Percentiles rank a stretch among this genome's conserved stretches.
These are phyloP conservation scores for Arxiozyma telluris DNA, from an alignment of 1,139 yeast species.

Conservation along the genomic window DNA sequence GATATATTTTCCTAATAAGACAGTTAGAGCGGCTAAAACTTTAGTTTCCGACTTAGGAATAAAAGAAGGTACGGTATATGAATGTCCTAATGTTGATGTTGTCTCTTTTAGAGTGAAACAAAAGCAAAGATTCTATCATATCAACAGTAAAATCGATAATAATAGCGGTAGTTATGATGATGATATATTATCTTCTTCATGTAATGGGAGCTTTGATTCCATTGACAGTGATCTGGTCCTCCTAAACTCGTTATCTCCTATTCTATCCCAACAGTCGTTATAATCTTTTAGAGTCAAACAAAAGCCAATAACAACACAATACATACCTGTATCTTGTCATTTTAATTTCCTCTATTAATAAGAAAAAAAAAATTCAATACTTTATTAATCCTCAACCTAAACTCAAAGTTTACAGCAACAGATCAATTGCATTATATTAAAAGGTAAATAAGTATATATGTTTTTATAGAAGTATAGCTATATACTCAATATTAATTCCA, in stretches of 20 bases:
- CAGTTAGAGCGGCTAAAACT: constrained; percentile 40
- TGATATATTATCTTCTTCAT: background rate
- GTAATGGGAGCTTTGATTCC: background rate
- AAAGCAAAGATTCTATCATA: too few species aligned
- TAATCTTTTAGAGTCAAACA: background rate
- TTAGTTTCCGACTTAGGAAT: constrained; percentile 45
- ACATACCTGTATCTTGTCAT: background rate
- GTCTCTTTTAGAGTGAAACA: background rate
- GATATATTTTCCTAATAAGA: constrained; percentile 53
- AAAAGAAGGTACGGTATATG: constrained; percentile 40
- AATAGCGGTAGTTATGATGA: constrained; percentile 8
- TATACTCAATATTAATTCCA: too few species aligned
- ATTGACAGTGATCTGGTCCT: background rate
- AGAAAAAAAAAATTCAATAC: too few species aligned
- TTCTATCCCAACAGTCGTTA: constrained; percentile 1
- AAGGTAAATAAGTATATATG: too few species aligned
- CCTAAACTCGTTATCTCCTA: constrained; percentile 5
- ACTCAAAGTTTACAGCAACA: background rate
- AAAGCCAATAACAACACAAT: background rate
- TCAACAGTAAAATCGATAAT: background rate
- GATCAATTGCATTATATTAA: too few species aligned
- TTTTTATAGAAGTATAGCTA: too few species aligned
- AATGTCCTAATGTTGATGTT: background rate
- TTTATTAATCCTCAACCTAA: too few species aligned
- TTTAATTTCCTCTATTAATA: background rate